phyloP scores from a whole-genome alignment of 768 basidiomycete species.

The Russula compacta region DNA sequence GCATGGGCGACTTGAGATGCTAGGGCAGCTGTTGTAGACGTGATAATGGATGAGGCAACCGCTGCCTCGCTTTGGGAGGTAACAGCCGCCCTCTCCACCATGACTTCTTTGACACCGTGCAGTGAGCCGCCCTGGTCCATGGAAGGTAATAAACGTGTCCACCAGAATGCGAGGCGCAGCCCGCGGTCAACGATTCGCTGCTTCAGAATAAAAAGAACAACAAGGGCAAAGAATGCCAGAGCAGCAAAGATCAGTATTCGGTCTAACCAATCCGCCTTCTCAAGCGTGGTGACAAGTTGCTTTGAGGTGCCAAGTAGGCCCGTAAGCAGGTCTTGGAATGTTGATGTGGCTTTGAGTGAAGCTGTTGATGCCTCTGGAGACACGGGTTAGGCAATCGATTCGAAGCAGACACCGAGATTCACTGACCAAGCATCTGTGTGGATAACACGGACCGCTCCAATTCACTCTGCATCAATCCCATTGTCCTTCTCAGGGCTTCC shows the following conservation, averaged over 20 bases:
- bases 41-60: not conserved
- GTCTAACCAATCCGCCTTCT: constrained; percentile 89
- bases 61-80: not conserved
- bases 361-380: constrained; percentile 70
- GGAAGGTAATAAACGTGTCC: constrained; percentile 65
- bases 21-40: not conserved
- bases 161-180: constrained; percentile 76
- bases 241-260: constrained; percentile 75
- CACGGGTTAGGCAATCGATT: not conserved
- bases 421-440: constrained; percentile 72
- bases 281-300: constrained; percentile 76
- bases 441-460: constrained; percentile 84
- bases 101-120: not conserved
- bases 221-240: constrained; percentile 74
- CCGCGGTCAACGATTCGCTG: constrained; percentile 77
- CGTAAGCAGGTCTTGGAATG: constrained; percentile 67
- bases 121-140: not conserved
- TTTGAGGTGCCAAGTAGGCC: constrained; percentile 70
- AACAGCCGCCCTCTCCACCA: not conserved
- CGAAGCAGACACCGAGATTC: not conserved
- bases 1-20: not conserved
- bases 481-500: constrained; percentile 75
- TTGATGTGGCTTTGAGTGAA: constrained; percentile 63
- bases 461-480: constrained; percentile 82
- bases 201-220: constrained; percentile 81